Evolutionary conservation across 148 eudicot species (phyloP).

Genomic region (Talinum fruticosum): DNA sequence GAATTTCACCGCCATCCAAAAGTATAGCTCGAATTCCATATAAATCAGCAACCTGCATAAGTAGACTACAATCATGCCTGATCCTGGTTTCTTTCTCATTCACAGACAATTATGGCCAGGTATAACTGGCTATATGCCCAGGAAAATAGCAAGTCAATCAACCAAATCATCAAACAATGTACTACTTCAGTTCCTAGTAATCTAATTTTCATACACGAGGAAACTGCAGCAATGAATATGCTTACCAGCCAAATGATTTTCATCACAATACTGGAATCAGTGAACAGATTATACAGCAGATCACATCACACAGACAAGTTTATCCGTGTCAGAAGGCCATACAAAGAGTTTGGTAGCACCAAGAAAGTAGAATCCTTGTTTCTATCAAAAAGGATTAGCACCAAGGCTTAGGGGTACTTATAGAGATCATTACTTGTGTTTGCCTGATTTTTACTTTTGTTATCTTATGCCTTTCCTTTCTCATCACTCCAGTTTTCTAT

Average conservation of each 20-base stretch:
- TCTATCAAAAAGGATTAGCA: too few species aligned
- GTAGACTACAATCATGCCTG: neutral
- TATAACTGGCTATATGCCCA: neutral
- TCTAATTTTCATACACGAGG: neutral
- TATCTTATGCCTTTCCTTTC: too few species aligned
- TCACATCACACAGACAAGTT: neutral
- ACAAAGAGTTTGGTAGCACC: neutral
- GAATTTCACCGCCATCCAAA: conserved; percentile 98
- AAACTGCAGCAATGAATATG: neutral
- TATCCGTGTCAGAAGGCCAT: neutral
- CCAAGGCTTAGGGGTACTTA: too few species aligned
- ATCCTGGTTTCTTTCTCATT: neutral
- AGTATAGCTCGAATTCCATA: conserved; percentile 95
- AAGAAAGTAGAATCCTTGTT: too few species aligned
- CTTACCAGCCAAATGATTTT: neutral
- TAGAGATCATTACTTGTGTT: too few species aligned
- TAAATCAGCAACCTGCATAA: conserved; percentile 84
- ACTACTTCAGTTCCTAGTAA: neutral
- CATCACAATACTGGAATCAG: conserved; percentile 2
- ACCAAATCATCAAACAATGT: neutral
- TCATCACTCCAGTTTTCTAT: too few species aligned
- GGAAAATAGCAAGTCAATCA: neutral
- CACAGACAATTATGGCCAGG: neutral
- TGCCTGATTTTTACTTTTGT: too few species aligned
- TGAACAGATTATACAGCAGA: neutral